Base-by-base conservation (phyloP, 2,329 filamentous ascomycete genomes). In the Dissoconium aciculare region DNA sequence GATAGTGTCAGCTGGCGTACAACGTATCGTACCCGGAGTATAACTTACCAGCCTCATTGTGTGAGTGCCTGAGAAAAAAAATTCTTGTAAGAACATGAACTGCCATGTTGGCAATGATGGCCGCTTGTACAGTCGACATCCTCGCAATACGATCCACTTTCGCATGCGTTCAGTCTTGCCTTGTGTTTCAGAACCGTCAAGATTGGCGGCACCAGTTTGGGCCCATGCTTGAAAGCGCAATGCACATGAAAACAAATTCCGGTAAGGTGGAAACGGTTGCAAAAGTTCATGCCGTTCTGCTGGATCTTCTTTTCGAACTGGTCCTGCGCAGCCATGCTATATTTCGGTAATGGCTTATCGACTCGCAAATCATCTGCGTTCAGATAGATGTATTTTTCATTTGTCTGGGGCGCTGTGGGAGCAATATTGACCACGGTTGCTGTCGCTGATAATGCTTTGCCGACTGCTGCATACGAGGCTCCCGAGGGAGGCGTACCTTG, bases 181-280 rank as follows among this genome's bases (percentile, higher is more conserved):
- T 59, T 59, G 33, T 59, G 55, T 26, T 51, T 53, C 17, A 64
- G 41, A 4, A 58, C 57, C 11, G 54, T 49, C 26, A 51, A 36
- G 34, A 61, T 59, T 4, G 44, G 52, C 2, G 45, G 38, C 1
- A 41, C 46, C 13, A 63, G 43, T 13, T 49, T 53, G 17, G 55
- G 53, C 21, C 56, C 56, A 36, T 63, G 60, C 30, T 52, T 44
- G n/a, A n/a, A n/a, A n/a, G n/a, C n/a, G n/a, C n/a, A n/a, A n/a
- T n/a, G n/a, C n/a, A n/a, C n/a, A 36, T 60, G 63, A 19, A 50
- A 46, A 40, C 60, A 63, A 32, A 56, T 55, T 2, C 55, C 56
- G 4, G 32, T 36, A 11, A 59, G 42, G 31, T 58, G 52, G 27
- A 47, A 53, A 24, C 45, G 45, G 39, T 58, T 58, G 44, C 56